Base-by-base conservation (phyloP, 106 monocot genomes). In the Platanthera zijinensis region DNA sequence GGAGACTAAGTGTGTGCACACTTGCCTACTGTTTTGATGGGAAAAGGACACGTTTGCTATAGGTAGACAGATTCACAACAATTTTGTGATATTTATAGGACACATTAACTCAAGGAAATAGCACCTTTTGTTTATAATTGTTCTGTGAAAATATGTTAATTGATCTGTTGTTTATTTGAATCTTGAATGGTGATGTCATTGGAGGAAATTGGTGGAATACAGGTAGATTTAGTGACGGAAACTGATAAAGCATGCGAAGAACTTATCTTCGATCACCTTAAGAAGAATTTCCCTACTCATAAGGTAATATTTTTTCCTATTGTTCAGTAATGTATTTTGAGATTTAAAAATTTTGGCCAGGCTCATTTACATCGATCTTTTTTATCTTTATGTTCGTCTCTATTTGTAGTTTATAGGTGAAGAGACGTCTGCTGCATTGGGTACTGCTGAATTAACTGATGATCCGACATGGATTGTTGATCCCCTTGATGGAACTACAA, bases 221-320 rank as follows among this genome's bases (percentile, higher is more conserved):
- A 97, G 93, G 93, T 97, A 50, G 93, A 97, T 89, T 89, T 97
- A 89, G 96, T 97, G 25, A 97, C 96, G 14, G 93, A 97, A 87
- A 97, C 93, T 19, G 96, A 97, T 39, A 94, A 89, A 82, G 78
- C 89, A 73, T 97, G 96, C 74, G 96, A 97, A 77, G 86, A 91
- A 6, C 87, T 91, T 75, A 89, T 97, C 71, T 94, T 94, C 79
- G 80, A 80, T 76, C 87, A 89, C 72, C 89, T 97, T 45, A 91
- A 89, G 84, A 86, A 88, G 69, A 81, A 89, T 46, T 97, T 79
- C 76, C 96, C 96, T 75, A 78, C 80, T 17, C 93, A 97, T 74
- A 94, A 94, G 94, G 95, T 95, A 68, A 46, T 70, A 70, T 13
- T 48, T 53, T 8, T 70, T 21, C 48, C 8, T 17, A 15, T 7